These are phyloP conservation scores for Papiliotrema fonsecae DNA, from an alignment of 1,284 basidiomycete species.

Conservation along the genomic window DNA sequence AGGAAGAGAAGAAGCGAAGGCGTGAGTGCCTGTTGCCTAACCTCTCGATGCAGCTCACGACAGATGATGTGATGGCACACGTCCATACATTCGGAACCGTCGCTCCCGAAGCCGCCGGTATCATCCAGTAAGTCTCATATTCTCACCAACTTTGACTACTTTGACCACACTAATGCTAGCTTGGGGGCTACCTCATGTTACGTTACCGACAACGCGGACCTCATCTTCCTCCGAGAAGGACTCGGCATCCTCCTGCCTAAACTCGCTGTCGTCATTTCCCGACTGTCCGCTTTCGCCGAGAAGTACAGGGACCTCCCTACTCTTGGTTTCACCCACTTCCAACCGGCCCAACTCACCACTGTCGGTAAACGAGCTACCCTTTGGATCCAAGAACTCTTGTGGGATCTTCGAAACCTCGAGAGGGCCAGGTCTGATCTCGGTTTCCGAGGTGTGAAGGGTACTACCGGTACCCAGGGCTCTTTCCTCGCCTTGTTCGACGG, in stretches of 20 bases:
- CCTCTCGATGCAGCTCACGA: constrained; percentile 4
- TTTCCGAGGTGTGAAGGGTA: constrained; percentile 98
- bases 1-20: constrained; percentile 94
- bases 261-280: constrained; percentile 81
- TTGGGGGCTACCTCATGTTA: constrained; percentile 97
- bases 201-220: constrained; percentile 97
- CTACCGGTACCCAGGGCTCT: constrained; percentile 95
- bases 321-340: constrained; percentile 98
- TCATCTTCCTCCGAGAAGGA: constrained; percentile 90
- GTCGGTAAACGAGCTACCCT: constrained; percentile 98
- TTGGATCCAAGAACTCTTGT: constrained; percentile 96
- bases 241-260: constrained; percentile 81
- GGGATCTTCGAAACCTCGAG: constrained; percentile 92
- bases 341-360: constrained; percentile 96
- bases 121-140: constrained; percentile 74
- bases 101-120: constrained; percentile 91
- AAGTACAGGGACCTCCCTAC: constrained; percentile 74
- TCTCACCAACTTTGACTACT: constrained; percentile 1
- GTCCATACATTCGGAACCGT: constrained; percentile 94
- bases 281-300: constrained; percentile 72
- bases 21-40: constrained; percentile 45
- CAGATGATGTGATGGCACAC: constrained; percentile 96
- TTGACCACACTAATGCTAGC: constrained; percentile 47
- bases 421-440: constrained; percentile 89
- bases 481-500: constrained; percentile 94